Evolutionary conservation across 1,284 basidiomycete genomes (phyloP), one percentile per base, ranked within the genome.

Genomic region (Malassezia vespertilionis): DNA sequence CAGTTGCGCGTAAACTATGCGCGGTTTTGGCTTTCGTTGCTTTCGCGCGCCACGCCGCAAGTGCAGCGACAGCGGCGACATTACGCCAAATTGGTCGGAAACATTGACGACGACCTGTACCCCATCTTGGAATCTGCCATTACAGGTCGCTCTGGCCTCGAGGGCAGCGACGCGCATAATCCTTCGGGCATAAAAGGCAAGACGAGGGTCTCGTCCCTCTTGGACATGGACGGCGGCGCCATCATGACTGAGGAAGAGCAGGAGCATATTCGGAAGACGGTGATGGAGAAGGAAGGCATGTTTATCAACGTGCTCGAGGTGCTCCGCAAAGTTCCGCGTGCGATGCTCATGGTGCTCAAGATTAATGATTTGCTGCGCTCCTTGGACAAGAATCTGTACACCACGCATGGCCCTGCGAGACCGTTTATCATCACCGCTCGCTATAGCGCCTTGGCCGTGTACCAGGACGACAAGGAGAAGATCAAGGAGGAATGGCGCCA

Each of bases 401-500:
- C 77, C 0, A 78, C 77, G 0, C 77, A 78, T 56, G 74, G 75
- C 5, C 66, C 62, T 4, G 63, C 69, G 1, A 59, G 72, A 18
- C 60, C 63, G 15, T 97, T 95, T 71, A 71, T 96, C 31, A 84
- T 96, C 52, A 83, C 85, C 5, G 89, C 89, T 0, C 83, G 86
- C 60, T 93, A 86, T 72, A 96, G 91, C 71, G 78, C 82, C 37
- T 76, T 75, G 17, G 81, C 88, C 30, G 83, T 89, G 2, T 93
- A 87, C 82, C 75, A 79, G 57, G 83, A 85, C 63, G 86, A 91
- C 49, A 42, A 67, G 24, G 44, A 56, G 14, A 76, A 77, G 58
- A 74, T 76, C 44, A 38, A 42, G 12, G 46, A 53, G 34, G 53
- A 54, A 15, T 58, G 61, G 50, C 27, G 38, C 21, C 11, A 22